These are phyloP conservation scores for Solanum chiquidenum DNA, from an alignment of 257 asterid genomes.

Conservation along the genomic window DNA sequence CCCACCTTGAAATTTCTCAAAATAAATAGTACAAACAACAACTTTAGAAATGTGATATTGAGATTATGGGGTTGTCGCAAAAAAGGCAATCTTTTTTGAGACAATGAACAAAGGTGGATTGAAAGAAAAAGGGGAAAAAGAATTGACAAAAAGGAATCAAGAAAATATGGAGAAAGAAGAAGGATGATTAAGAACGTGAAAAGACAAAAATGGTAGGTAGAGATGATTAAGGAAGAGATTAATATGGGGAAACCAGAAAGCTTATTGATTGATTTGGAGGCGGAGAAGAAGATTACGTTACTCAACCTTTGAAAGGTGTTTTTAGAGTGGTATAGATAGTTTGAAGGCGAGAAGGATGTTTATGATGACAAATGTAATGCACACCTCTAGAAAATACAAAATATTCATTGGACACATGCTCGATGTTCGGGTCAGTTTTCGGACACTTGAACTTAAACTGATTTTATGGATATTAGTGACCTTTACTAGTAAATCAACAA, in stretches of 20 bases:
- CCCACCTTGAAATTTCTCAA: neutral
- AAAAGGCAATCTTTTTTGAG: neutral
- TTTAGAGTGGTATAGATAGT: neutral
- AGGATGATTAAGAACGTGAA: neutral
- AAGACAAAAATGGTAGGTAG: neutral
- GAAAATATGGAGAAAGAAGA: neutral
- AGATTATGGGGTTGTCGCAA: neutral
- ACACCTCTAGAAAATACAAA: neutral
- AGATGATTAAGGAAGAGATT: neutral
- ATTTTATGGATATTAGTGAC: too few relatives aligned
- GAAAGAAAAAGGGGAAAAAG: neutral
- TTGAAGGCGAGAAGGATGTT: neutral
- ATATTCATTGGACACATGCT: neutral
- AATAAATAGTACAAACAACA: neutral
- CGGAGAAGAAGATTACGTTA: constrained; percentile 14
- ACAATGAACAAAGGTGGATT: neutral
- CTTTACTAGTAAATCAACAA: too few relatives aligned
- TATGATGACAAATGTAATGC: neutral
- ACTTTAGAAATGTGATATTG: neutral
- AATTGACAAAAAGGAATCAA: neutral
- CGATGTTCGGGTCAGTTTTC: too few relatives aligned
- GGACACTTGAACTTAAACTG: fast-evolving
- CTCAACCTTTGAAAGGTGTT: constrained; percentile 6
- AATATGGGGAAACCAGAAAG: neutral
- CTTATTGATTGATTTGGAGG: neutral